Base-by-base conservation (phyloP, 2,329 filamentous ascomycete genomes). In the Epichloe typhina region DNA sequence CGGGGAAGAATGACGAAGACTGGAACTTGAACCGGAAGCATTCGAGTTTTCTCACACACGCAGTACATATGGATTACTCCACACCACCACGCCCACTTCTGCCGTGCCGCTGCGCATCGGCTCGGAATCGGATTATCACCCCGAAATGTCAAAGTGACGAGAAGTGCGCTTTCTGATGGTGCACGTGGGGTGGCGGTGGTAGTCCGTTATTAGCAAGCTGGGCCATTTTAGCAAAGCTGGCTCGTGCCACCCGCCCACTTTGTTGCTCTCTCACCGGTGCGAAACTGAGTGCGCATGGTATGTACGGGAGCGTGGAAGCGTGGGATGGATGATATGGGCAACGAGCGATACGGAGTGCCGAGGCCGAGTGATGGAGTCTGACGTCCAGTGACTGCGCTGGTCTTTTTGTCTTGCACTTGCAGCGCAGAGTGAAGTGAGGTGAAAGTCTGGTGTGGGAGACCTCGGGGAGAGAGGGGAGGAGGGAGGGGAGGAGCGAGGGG, bases 161-260 rank as follows among this genome's bases (percentile, higher is more conserved):
- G 42, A 33, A 33, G 42, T 15, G n/a, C 42, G 12, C 42, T 15
- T 26, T n/a, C 12, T 31, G 23, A 31, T 31, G 42, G 12, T 13
- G 42, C 21, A 23, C 42, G 42, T 44, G 21, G 19, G 12, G 26
- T 13, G 40, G n/a, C 17, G n/a, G 40, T 21, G 13, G 5, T 3
- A 5, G n/a, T 19, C 19, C 6, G 17, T 26, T 31, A 35, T 17
- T 11, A 15, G 15, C 19, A 8, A 13, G 17, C 37, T 21, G 26
- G 26, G 26, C 11, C 8, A 31, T 31, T 31, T 1, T 17, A 11
- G 26, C 26, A 31, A 31, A 26, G 17, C 46, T 41, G 46, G 46
- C 37, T 35, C 36, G 46, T 48, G 40, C 46, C 37, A 48, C 46
- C 35, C 46, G 46, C 37, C 45, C 46, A 48, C 37, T 33, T 15